These are phyloP conservation scores for Withania somnifera DNA, from an alignment of 305 asterid genomes.

Conservation along the genomic window DNA sequence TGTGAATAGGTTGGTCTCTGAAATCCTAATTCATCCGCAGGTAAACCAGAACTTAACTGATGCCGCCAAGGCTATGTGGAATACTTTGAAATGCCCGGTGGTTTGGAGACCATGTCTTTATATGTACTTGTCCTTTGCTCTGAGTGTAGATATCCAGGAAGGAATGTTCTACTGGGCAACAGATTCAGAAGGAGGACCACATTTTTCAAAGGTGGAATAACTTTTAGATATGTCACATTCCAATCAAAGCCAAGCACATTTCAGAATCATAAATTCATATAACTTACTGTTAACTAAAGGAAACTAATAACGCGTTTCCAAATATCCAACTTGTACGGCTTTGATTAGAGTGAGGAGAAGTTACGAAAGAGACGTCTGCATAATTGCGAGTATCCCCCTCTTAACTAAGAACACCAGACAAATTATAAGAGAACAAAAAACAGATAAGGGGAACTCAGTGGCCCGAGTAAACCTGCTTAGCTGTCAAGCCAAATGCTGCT, in stretches of 20 bases:
- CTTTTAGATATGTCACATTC: background rate
- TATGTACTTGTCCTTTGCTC: slow-evolving; percentile 73
- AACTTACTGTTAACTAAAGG: background rate
- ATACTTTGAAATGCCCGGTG: slow-evolving; percentile 52
- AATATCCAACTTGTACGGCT: background rate
- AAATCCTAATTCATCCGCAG: slow-evolving; percentile 26
- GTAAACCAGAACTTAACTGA: slow-evolving; percentile 52
- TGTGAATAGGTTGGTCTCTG: background rate
- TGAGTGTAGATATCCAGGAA: slow-evolving; percentile 61
- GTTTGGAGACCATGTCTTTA: slow-evolving; percentile 92
- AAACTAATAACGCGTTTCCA: background rate
- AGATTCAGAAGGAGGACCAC: slow-evolving; percentile 58
- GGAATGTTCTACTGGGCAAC: slow-evolving; percentile 94
- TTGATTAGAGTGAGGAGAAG: background rate
- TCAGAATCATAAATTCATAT: background rate
- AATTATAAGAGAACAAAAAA: background rate
- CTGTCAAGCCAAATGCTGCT: background rate
- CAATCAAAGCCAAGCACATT: background rate
- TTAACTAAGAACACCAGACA: background rate
- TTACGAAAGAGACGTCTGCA: background rate
- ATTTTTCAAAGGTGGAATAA: slow-evolving; percentile 50
- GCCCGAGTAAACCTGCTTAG: background rate
- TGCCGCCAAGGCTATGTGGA: slow-evolving; percentile 86
- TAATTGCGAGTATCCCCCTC: background rate
- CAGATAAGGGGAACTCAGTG: background rate